Conservation (phyloP, 225 moss, liverwort and hornwort species). For the Ulota crispa region DNA sequence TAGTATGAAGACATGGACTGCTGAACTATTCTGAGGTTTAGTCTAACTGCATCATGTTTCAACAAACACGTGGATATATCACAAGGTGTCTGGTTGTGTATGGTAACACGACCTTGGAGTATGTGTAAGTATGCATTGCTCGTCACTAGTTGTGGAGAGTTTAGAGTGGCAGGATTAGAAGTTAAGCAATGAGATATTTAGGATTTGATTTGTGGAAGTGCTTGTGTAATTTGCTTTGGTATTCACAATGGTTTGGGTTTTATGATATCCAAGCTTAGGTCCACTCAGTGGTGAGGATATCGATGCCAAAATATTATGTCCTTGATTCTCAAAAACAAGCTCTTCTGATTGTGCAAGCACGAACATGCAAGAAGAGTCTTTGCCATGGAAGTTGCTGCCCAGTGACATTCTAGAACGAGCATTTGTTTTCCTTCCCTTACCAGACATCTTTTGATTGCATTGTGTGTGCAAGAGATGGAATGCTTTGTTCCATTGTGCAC, state of each 20-base stretch:
- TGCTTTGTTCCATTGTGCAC: conserved; percentile 25
- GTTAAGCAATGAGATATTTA: background rate
- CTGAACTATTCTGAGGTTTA: too few species aligned
- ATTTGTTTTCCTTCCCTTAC: background rate
- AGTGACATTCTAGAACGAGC: too few species aligned
- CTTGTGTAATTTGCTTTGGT: background rate
- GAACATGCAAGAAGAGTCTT: too few species aligned
- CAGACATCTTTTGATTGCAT: conserved; percentile 33
- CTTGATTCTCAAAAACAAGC: background rate
- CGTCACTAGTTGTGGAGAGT: background rate
- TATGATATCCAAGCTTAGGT: background rate
- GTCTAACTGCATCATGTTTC: too few species aligned
- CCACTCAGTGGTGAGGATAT: background rate
- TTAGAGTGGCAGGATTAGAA: background rate
- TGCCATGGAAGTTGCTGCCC: too few species aligned
- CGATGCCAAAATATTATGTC: background rate
- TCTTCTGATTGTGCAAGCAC: background rate
- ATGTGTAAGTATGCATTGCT: background rate
- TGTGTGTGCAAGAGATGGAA: conserved; percentile 55
- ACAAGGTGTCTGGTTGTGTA: background rate
- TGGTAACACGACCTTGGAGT: background rate
- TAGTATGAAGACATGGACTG: too few species aligned
- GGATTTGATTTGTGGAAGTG: background rate
- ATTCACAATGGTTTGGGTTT: conserved; percentile 9
- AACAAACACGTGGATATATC: too few species aligned